Evolutionary conservation across 352 stramenopile genomes (phyloP).

Genomic region (Globisporangium emineosum): DNA sequence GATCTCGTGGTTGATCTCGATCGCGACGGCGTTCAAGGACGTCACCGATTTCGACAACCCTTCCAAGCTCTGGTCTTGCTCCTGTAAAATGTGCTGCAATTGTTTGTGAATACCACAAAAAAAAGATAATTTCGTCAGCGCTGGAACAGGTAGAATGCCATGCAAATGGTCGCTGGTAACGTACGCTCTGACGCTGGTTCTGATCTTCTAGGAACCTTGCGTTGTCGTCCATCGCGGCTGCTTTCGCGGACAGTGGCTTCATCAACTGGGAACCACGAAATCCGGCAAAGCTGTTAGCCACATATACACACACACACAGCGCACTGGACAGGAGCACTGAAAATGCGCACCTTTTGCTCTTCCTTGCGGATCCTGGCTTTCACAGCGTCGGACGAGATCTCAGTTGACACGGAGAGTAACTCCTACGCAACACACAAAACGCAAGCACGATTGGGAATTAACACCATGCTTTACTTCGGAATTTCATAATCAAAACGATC

Average conservation of each 20-base stretch:
- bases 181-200: conserved; percentile 47
- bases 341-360: conserved; percentile 49
- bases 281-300: background rate
- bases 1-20: conserved; percentile 72
- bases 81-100: conserved; percentile 60
- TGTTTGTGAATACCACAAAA: background rate
- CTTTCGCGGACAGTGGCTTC: conserved; percentile 28
- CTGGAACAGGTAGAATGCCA: background rate
- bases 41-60: conserved; percentile 52
- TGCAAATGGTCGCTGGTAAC: background rate
- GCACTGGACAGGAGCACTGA: background rate
- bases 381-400: conserved; percentile 58
- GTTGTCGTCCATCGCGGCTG: conserved; percentile 35
- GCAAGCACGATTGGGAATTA: too few relatives aligned
- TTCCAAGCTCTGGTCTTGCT: conserved; percentile 65
- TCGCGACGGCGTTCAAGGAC: conserved; percentile 57
- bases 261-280: conserved; percentile 46
- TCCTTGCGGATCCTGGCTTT: conserved; percentile 57
- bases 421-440: conserved; percentile 29
- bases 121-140: background rate
- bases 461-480: too few relatives aligned
- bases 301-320: conserved; percentile 2
- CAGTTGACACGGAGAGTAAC: conserved; percentile 47
- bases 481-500: too few relatives aligned
- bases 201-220: conserved; percentile 58